Evolutionary conservation across 768 basidiomycete genomes (phyloP).

Genomic region (Mycena amicta): DNA sequence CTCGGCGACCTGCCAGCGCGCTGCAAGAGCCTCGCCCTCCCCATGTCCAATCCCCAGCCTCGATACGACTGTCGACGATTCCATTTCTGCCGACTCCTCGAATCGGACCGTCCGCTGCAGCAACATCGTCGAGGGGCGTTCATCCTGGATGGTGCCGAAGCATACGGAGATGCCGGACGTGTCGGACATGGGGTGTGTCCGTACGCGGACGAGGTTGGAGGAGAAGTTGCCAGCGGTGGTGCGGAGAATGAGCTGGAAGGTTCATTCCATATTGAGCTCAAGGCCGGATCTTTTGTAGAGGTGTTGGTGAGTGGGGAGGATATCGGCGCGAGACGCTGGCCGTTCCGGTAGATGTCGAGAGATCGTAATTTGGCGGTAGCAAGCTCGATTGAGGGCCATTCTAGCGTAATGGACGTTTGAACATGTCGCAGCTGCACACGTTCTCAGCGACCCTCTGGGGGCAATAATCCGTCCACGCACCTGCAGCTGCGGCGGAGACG

Average conservation of each 20-base stretch:
- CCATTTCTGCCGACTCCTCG: too few species aligned
- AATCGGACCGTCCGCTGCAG: too few species aligned
- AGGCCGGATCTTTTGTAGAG: slow-evolving; percentile 85
- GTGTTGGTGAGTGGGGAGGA: slow-evolving; percentile 82
- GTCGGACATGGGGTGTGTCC: slow-evolving; percentile 93
- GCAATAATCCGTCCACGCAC: slow-evolving; percentile 42
- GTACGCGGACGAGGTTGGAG: slow-evolving; percentile 79
- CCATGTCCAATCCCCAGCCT: too few species aligned
- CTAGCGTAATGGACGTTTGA: slow-evolving; percentile 94
- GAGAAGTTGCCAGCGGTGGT: slow-evolving; percentile 91
- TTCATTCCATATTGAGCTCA: slow-evolving; percentile 81
- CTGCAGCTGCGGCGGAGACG: slow-evolving; percentile 74
- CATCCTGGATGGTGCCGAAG: slow-evolving; percentile 87
- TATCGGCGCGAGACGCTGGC: slow-evolving; percentile 83
- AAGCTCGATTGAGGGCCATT: slow-evolving; percentile 87
- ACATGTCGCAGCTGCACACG: slow-evolving; percentile 80
- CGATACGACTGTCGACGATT: too few species aligned
- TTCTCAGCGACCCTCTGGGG: neutral
- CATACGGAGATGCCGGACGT: slow-evolving; percentile 94
- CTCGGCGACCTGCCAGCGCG: too few species aligned
- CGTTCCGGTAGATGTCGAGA: slow-evolving; percentile 92
- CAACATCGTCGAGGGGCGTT: too few species aligned
- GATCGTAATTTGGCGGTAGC: slow-evolving; percentile 86
- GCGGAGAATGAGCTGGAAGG: slow-evolving; percentile 91
- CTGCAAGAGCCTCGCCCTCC: too few species aligned